Base-by-base conservation (phyloP, 2,329 filamentous ascomycete species). In the Hirsutella rhossiliensis region DNA sequence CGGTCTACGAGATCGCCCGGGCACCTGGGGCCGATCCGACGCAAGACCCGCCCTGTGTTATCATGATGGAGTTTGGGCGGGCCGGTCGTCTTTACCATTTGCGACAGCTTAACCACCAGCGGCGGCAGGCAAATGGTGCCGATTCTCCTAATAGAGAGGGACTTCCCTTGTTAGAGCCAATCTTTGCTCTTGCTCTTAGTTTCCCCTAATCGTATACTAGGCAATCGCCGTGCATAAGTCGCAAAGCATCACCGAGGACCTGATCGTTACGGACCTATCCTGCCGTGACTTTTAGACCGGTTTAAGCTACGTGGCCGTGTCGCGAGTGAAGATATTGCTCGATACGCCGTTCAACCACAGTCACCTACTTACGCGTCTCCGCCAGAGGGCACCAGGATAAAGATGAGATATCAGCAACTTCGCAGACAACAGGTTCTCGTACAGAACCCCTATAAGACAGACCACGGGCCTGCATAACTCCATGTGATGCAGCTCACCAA, bases 61-160 rank as follows among this genome's bases (percentile, higher is more conserved):
- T n/a, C n/a, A n/a, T n/a, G n/a, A n/a, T n/a, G n/a, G n/a, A n/a
- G n/a, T n/a, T n/a, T n/a, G n/a, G 45, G n/a, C 23, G 41, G 46
- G 23, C 46, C 43, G 37, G 43, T 37, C 19, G 45, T 48, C 43
- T 29, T 45, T 19, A 48, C 41, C 28, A 45, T n/a, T n/a, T n/a
- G n/a, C n/a, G n/a, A n/a, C n/a, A n/a, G n/a, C n/a, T n/a, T n/a
- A n/a, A n/a, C n/a, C n/a, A n/a, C 43, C 32, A 17, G 41, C 5
- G 41, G 44, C 43, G 42, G 42, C 28, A 44, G 39, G 19, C 44
- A 44, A 20, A 44, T 48, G 43, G 27, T 48, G 27, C 43, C 41
- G 19, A 45, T 48, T 43, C 43, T 48, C 15, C 46, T 17, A n/a
- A 43, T 45, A 39, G 45, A 40, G 6, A 47, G 45, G 40, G 45